A percentile compares a stretch with the other conserved stretches of the same genome.
phyloP scores from a whole-genome alignment of 2,329 filamentous ascomycete genomes.

The Parafenestella ontariensis region DNA sequence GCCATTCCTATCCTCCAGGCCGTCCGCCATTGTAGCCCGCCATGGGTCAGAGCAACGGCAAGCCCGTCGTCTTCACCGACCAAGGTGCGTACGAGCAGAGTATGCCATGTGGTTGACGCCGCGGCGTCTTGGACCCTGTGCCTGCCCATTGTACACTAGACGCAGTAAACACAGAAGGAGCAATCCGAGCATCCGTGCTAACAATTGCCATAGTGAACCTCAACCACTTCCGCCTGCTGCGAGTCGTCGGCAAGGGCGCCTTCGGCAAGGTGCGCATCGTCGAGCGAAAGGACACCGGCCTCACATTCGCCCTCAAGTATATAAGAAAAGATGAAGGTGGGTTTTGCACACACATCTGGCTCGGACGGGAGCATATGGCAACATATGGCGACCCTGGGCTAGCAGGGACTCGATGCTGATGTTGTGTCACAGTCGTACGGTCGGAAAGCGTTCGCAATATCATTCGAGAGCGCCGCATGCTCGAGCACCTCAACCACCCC shows the following conservation, averaged over 20 bases:
- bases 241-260: conserved; percentile 95
- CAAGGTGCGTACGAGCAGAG: conserved; percentile 77
- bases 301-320: conserved; percentile 97
- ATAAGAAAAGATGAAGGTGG: conserved; percentile 97
- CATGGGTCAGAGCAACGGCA: conserved; percentile 97
- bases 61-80: conserved; percentile 89
- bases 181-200: neutral
- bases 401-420: conserved; percentile 28
- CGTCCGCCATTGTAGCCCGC: conserved; percentile 34
- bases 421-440: conserved; percentile 75
- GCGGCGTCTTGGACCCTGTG: neutral
- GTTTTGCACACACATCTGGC: conserved; percentile 40
- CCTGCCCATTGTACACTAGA: neutral
- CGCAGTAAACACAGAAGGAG: neutral
- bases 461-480: conserved; percentile 94
- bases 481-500: conserved; percentile 96
- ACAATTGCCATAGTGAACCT: conserved; percentile 74
- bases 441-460: conserved; percentile 99
- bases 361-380: conserved; percentile 6
- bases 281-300: conserved; percentile 91
- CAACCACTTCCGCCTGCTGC: conserved; percentile 93
- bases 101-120: no score
- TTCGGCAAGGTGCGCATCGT: conserved; percentile 99
- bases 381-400: neutral
- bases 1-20: conserved; percentile 19